phyloP scores from a whole-genome alignment of 2,329 filamentous ascomycete species.

The Tolypocladium tundrense region DNA sequence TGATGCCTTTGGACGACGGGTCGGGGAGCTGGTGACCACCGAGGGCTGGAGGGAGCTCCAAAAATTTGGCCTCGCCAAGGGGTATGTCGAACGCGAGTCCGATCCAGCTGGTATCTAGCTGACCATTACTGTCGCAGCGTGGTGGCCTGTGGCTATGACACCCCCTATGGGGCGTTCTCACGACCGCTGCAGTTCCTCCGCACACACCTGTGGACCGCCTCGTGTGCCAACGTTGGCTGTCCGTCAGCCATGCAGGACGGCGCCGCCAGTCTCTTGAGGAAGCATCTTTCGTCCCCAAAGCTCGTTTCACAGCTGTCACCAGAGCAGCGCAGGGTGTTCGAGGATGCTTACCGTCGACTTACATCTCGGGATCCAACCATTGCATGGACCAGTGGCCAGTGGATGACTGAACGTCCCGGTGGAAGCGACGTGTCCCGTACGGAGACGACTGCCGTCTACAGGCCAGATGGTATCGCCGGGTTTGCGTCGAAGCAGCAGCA shows the following conservation, averaged over 20 bases:
- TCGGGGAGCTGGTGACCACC: constrained; percentile 49
- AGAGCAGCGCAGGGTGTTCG: constrained; percentile 31
- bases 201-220: constrained; percentile 48
- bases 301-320: constrained; percentile 15
- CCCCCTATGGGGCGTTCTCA: constrained; percentile 36
- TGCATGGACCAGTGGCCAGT: constrained; percentile 65
- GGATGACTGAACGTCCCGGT: constrained; percentile 65
- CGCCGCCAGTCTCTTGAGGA: constrained; percentile 39
- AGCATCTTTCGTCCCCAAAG: constrained; percentile 25
- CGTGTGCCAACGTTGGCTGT: constrained; percentile 51
- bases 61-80: constrained; percentile 45
- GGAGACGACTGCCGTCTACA: constrained; percentile 46
- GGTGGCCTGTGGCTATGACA: constrained; percentile 50
- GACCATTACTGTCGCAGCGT: constrained; percentile 22
- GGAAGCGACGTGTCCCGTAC: constrained; percentile 60
- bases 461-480: constrained; percentile 6
- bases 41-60: constrained; percentile 58
- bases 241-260: constrained; percentile 60
- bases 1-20: constrained; percentile 51
- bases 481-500: constrained; percentile 9
- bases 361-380: constrained; percentile 35
- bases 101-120: background rate
- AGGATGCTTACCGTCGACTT: constrained; percentile 42
- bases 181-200: constrained; percentile 50
- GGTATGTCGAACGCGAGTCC: constrained; percentile 18